Evolutionary conservation across 352 stramenopile species (phyloP), one percentile per base, ranked within the genome.

Genomic region (Phytopythium cucurbitacearum): DNA sequence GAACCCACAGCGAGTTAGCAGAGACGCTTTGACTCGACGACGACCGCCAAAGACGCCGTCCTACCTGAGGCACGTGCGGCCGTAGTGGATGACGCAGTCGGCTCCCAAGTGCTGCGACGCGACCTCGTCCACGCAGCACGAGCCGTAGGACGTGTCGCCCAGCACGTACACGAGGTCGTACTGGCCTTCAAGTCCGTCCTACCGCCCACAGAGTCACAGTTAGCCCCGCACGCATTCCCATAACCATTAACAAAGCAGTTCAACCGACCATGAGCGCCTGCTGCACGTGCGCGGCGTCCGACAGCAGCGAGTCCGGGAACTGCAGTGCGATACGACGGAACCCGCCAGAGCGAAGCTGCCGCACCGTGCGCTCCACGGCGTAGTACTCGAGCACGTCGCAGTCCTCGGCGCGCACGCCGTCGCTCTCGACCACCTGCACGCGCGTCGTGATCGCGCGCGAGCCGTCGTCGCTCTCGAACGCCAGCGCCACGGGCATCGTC

Each of bases 111-210:
- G 96, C 58, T 96, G 80, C 40, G 94, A 94, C 10, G 90, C 89
- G 32, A 99, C 90, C 67, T 98, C 91, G 69, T 99, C 96, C 38
- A 98, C 93, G 65, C 95, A 98, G 75, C 95, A 98, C 53, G 87
- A 96, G 40, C 87, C 93, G 60, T 98, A 98, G 21, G 94, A 98
- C 7, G 96, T 98, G 65, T 99, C 96, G 16, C 96, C 96, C 11
- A 99, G 67, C 32, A 98, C 80, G 57, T 98, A 98, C 16, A 98
- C 75, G 37, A 80, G 80, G 50, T 88, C 66, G 58, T 33, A 57
- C 12, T 87, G 64, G 10, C 65, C 59, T 7, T 61, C 45, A 5
- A 81, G 60, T 9, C 67, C 48, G 32, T 79, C 59, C 59, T 82
- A 51, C 40, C 57, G 40, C 42, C 53, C 5, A 21, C 35, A 53